A percentile compares a stretch with the other conserved stretches of the same genome.
Conservation (phyloP, 176 grass and related monocot species). For the Ampelocalamus luodianensis region DNA sequence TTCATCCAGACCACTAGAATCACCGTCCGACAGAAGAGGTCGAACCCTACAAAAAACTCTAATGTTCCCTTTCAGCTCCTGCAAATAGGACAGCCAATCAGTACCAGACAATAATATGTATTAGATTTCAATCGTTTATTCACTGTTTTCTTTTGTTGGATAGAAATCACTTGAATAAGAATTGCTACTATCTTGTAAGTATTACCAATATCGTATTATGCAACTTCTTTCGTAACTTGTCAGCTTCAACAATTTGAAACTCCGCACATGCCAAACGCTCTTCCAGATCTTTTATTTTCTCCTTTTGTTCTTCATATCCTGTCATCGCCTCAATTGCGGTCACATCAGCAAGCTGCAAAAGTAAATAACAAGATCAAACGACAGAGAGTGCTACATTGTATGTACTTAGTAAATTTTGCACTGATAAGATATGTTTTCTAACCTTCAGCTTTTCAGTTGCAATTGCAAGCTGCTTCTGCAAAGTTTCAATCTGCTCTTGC, state of each 20-base stretch:
- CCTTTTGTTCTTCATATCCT: slow-evolving; percentile 70
- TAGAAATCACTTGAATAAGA: background rate
- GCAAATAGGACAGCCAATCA: slow-evolving; percentile 31
- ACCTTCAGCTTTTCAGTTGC: slow-evolving; percentile 75
- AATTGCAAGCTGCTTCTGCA: slow-evolving; percentile 62
- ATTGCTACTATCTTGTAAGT: background rate
- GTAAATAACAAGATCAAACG: slow-evolving; percentile 6
- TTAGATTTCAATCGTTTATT: background rate
- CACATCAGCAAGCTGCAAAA: slow-evolving; percentile 79
- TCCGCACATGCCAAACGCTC: slow-evolving; percentile 76
- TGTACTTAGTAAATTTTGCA: background rate
- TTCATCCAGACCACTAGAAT: slow-evolving; percentile 54
- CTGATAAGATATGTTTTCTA: slow-evolving; percentile 1
- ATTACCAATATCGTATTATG: slow-evolving; percentile 95
- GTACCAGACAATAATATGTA: background rate
- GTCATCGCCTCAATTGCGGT: slow-evolving; percentile 68
- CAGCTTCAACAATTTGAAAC: slow-evolving; percentile 80
- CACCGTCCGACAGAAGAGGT: slow-evolving; percentile 56
- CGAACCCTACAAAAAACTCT: slow-evolving; percentile 95
- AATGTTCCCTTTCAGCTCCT: slow-evolving; percentile 98
- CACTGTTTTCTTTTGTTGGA: background rate
- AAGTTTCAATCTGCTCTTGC: slow-evolving; percentile 60
- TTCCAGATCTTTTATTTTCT: slow-evolving; percentile 67
- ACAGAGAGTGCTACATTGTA: background rate
- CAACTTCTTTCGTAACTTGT: slow-evolving; percentile 82